Evolutionary conservation across 257 asterid genomes (phyloP).

Genomic region (Solanum chiquidenum): DNA sequence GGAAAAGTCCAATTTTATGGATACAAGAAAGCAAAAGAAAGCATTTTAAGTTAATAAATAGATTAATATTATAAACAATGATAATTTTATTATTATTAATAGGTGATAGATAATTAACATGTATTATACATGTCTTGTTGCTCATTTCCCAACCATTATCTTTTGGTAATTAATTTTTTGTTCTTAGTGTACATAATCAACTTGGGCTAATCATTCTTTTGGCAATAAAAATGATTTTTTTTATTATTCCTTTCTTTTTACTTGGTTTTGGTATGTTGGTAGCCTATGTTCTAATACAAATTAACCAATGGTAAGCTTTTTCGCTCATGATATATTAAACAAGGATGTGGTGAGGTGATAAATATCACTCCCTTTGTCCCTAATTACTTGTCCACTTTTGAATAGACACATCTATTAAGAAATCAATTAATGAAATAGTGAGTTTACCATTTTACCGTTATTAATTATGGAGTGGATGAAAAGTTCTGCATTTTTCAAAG

Average conservation of each 20-base stretch:
- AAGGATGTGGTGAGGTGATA: fast-evolving
- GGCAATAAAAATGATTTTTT: not conserved
- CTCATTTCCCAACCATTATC: not conserved
- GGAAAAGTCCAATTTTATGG: conserved; percentile 11
- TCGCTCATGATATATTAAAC: not conserved
- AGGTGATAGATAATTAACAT: not conserved
- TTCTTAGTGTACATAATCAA: not conserved
- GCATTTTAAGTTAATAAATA: conserved; percentile 10
- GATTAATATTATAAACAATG: not conserved
- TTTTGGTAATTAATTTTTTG: not conserved
- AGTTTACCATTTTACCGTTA: too few species aligned
- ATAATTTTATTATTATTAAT: not conserved
- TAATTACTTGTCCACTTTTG: too few species aligned
- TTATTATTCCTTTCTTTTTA: not conserved
- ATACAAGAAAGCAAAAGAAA: conserved; percentile 38
- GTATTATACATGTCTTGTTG: not conserved
- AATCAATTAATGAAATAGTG: too few species aligned
- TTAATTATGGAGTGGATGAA: too few species aligned
- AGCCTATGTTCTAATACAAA: not conserved
- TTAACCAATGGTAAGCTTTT: not conserved
- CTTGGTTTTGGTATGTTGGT: not conserved
- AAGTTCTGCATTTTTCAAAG: too few species aligned
- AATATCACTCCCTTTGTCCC: too few species aligned
- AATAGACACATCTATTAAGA: too few species aligned
- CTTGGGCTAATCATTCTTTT: not conserved